Base-by-base conservation (phyloP, 2,329 filamentous ascomycete genomes). In the Thielaviopsis ethacetica region DNA sequence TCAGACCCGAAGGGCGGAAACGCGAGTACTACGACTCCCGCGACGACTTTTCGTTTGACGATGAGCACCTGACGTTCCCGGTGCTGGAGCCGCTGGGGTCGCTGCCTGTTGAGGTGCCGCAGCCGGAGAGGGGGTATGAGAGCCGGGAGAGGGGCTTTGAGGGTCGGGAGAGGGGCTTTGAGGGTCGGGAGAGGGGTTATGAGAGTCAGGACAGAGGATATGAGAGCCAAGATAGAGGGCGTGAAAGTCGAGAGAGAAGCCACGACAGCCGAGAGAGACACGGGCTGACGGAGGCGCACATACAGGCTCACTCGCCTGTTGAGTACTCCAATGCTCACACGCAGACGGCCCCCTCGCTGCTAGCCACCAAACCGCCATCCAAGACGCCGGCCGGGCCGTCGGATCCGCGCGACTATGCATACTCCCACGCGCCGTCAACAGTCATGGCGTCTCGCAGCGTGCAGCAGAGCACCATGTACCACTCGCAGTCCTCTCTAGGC, bases 311-410 rank as follows among this genome's bases (percentile, higher is more conserved):
- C 17, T 44, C 53, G 10, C 53, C 57, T 15, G 15, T 17, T 24
- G 38, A 53, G 5, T 61, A 61, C 30, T 56, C 60, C 12, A 58
- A 61, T 22, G 57, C 56, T n/a, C 47, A 59, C 30, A 58, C 57
- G 10, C 60, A 61, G 27, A 61, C 60, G 3, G 60, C 53, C 0
- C 54, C 60, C 2, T 61, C 60, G n/a, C 47, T 61, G 17, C 24
- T 61, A 26, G 57, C 56, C 17, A 56, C 44, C 2, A 49, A 49
- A 21, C n/a, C 44, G 19, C n/a, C 44, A 10, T 4, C 44, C 44
- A 34, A 34, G 30, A 34, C 30, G 10, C n/a, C 21, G 4, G 44
- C 44, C 17, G 44, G 44, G 30, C 13, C 56, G 34, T 30, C 27
- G 53, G 6, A 58, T 38, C n/a, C 21, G 55, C 47, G 17, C 26